Evolutionary conservation across 257 asterid species (phyloP).

Genomic region (Lavandula angustifolia): DNA sequence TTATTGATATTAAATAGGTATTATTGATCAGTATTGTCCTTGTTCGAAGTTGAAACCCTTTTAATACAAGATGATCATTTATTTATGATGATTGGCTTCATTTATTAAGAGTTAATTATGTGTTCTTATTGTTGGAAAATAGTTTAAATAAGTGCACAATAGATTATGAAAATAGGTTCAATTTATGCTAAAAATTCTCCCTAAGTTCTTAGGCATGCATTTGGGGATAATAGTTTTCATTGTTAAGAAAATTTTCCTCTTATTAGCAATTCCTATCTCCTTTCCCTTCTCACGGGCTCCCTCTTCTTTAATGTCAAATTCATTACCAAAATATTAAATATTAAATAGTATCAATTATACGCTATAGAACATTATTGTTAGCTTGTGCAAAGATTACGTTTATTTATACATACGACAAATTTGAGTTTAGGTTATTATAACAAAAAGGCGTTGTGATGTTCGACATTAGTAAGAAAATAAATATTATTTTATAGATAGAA

Average conservation of each 20-base stretch:
- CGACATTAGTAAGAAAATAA: background rate
- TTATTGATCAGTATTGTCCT: background rate
- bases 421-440: background rate
- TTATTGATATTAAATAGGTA: background rate
- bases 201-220: too few species aligned
- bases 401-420: background rate
- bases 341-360: too few species aligned
- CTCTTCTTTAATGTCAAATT: too few species aligned
- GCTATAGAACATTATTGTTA: too few species aligned
- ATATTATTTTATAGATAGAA: background rate
- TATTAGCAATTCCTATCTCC: background rate
- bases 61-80: slow-evolving; percentile 6
- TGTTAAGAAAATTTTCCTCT: slow-evolving; percentile 1
- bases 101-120: background rate
- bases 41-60: background rate
- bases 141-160: too few species aligned
- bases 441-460: background rate
- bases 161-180: too few species aligned
- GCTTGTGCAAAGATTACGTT: too few species aligned
- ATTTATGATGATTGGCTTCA: slow-evolving; percentile 8
- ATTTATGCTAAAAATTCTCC: too few species aligned
- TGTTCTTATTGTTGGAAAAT: too few species aligned
- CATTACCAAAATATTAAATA: too few species aligned
- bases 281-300: background rate
- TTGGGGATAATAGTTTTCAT: background rate